A percentile compares a stretch with the other conserved stretches of the same genome.
phyloP scores from a whole-genome alignment of 352 stramenopile genomes.

The Pythium sukuiense region DNA sequence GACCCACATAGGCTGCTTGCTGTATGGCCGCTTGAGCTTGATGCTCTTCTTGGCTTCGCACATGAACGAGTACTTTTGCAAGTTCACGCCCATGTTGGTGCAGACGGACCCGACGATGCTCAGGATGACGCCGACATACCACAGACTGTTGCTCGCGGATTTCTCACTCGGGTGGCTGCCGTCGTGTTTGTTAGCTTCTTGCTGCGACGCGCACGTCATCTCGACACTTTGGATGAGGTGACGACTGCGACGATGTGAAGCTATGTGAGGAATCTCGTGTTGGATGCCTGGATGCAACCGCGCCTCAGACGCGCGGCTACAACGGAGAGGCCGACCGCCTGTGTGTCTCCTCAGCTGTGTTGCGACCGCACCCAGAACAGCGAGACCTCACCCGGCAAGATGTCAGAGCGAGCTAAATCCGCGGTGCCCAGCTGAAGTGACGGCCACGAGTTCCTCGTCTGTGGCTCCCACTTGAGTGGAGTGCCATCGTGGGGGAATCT shows the following conservation, averaged over 20 bases:
- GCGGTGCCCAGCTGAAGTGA: too few relatives aligned
- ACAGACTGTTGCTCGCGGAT: constrained; percentile 30
- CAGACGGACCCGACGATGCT: constrained; percentile 65
- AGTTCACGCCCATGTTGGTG: constrained; percentile 86
- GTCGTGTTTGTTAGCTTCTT: background rate
- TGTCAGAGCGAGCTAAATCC: background rate
- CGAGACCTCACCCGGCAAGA: constrained; percentile 1
- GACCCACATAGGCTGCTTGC: constrained; percentile 76
- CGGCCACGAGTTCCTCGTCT: too few relatives aligned
- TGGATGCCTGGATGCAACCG: too few relatives aligned
- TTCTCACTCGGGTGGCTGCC: background rate
- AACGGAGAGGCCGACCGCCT: background rate
- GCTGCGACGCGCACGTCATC: constrained; percentile 2
- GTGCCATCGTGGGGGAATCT: too few relatives aligned
- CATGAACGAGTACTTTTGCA: constrained; percentile 91
- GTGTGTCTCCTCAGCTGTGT: background rate
- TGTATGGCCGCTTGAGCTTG: constrained; percentile 70
- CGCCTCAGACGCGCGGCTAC: constrained; percentile 1
- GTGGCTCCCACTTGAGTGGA: too few relatives aligned
- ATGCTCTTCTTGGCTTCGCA: constrained; percentile 61
- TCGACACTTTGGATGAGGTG: background rate
- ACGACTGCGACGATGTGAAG: background rate
- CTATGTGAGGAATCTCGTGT: too few relatives aligned
- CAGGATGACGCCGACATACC: constrained; percentile 81
- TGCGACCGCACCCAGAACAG: background rate